phyloP scores from a whole-genome alignment of 805 yeast species.

The Hemisphaericaspora nanyangensis region DNA sequence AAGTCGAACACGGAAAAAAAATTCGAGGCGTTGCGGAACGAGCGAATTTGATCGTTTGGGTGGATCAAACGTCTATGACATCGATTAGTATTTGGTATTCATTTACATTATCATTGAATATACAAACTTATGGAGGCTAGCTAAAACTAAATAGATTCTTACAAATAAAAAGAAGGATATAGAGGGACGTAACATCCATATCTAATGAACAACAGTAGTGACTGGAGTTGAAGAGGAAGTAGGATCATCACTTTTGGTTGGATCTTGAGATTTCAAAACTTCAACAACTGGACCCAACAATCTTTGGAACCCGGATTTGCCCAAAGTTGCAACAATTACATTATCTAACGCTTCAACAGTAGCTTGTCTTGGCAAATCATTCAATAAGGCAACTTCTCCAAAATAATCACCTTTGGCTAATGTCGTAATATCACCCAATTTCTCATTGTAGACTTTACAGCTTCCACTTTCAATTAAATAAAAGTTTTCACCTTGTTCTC shows the following conservation, averaged over 20 bases:
- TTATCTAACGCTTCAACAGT: conserved; percentile 74
- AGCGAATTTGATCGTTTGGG: too few species aligned
- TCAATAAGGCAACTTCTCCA: conserved; percentile 91
- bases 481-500: conserved; percentile 56
- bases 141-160: too few species aligned
- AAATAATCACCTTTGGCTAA: conserved; percentile 85
- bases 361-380: conserved; percentile 92
- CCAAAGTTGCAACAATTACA: conserved; percentile 87
- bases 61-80: too few species aligned
- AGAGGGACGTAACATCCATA: too few species aligned
- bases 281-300: conserved; percentile 93
- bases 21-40: too few species aligned
- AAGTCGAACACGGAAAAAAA: too few species aligned
- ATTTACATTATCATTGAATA: too few species aligned
- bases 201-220: conserved; percentile 1
- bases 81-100: too few species aligned
- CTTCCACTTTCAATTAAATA: conserved; percentile 64
- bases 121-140: too few species aligned
- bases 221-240: not conserved
- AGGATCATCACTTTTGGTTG: conserved; percentile 38
- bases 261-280: conserved; percentile 81
- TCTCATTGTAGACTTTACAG: conserved; percentile 67
- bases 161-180: too few species aligned
- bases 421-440: conserved; percentile 55
- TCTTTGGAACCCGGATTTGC: conserved; percentile 89